phyloP scores from a whole-genome alignment of 1,139 yeast genomes.

The Candida sp. region DNA sequence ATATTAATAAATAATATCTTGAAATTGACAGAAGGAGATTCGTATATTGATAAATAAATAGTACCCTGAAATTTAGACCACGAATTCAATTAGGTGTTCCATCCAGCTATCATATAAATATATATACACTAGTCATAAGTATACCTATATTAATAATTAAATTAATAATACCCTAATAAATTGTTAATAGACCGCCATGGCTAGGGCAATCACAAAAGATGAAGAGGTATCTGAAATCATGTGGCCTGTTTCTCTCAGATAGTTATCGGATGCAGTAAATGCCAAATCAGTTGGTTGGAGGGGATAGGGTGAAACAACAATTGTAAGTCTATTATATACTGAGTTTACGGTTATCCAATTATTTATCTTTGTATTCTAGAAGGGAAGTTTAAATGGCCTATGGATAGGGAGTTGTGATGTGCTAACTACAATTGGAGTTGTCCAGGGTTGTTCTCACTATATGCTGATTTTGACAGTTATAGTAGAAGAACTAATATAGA shows the following conservation, averaged over 20 bases:
- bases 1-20: too few relatives aligned
- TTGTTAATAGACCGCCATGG: constrained; percentile 25
- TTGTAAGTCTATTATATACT: constrained; percentile 55
- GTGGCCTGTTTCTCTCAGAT: constrained; percentile 55
- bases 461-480: constrained; percentile 36
- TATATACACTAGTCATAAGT: too few relatives aligned
- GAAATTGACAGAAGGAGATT: too few relatives aligned
- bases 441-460: constrained; percentile 45
- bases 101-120: too few relatives aligned
- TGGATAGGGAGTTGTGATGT: constrained; percentile 56
- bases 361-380: constrained; percentile 46
- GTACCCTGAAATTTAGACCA: too few relatives aligned
- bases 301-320: constrained; percentile 59
- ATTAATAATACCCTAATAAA: too few relatives aligned
- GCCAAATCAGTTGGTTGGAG: constrained; percentile 61
- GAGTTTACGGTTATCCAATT: constrained; percentile 50
- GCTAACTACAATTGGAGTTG: constrained; percentile 47
- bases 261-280: constrained; percentile 54
- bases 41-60: too few relatives aligned
- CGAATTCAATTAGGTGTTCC: too few relatives aligned
- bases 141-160: too few relatives aligned
- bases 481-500: constrained; percentile 29
- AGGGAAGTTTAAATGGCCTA: constrained; percentile 46
- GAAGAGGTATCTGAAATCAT: constrained; percentile 44
- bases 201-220: constrained; percentile 38